Evolutionary conservation across 2,329 filamentous ascomycete genomes (phyloP), one percentile per base, ranked within the genome.

Genomic region (Atkinsonella texensis): DNA sequence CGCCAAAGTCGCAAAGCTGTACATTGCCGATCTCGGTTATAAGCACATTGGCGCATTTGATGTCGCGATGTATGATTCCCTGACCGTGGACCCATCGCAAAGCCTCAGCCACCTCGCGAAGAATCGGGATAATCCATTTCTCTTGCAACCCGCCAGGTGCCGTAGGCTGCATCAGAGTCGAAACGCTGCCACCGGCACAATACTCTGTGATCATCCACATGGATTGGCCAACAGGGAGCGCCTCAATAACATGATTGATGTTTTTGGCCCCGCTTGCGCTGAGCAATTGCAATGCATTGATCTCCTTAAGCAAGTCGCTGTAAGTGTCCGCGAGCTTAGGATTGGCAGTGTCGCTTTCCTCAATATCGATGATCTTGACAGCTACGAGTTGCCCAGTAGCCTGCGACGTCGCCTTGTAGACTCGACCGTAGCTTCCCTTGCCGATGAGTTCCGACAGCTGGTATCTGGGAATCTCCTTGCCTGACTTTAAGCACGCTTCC

Each of bases 151-250:
- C 81, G 1, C 77, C 78, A 0, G 80, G 80, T 3, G 75, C 73
- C 1, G 79, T 84, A n/a, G 83, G 81, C 62, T 77, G 80, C 81
- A 84, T 83, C 53, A 79, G 76, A 55, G 77, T 90, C 57, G 79
- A 84, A 64, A 94, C 84, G 64, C 87, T 93, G 47, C 88, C 88
- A 55, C 88, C 88, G 6, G 85, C 86, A 60, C 87, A 90, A 65
- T 90, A 89, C 68, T 93, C 87, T 53, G 85, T 90, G 52, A 93
- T 81, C 72, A 93, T 87, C 88, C 88, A 94, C 70, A 94, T 83
- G 54, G 87, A 80, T 58, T 85, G 83, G 42, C 85, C 85, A 39
- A 91, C 81, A 9, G 85, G 81, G 18, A 90, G 75, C 4, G 86
- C 86, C 57, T 90, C 87, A 59, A 90, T 83, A 49, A 91, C 84